A percentile compares a stretch with the other conserved stretches of the same genome.
These are phyloP conservation scores for Xanthoceras sorbifolium DNA, from an alignment of 345 rosid species.

Conservation along the genomic window DNA sequence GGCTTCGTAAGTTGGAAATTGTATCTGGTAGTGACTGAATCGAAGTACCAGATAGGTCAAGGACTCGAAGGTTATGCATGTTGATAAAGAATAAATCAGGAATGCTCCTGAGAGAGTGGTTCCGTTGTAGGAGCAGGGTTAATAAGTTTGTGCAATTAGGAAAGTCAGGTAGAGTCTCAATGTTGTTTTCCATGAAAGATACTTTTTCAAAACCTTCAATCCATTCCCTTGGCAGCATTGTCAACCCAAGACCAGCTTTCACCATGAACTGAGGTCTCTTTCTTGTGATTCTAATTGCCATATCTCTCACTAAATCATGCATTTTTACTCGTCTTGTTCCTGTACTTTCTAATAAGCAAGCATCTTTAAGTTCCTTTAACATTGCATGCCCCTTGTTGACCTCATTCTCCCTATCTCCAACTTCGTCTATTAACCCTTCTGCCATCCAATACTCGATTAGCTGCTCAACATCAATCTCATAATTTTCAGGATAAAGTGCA, in stretches of 20 bases:
- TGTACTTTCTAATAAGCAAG: slow-evolving; percentile 16
- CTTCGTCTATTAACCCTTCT: slow-evolving; percentile 17
- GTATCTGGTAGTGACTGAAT: slow-evolving; percentile 5
- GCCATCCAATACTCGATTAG: slow-evolving; percentile 17
- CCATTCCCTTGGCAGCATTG: slow-evolving; percentile 2
- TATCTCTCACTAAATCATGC: slow-evolving; percentile 23
- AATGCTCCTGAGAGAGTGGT: not conserved
- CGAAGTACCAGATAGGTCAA: slow-evolving; percentile 1
- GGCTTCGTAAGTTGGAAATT: slow-evolving; percentile 11
- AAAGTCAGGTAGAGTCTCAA: not conserved
- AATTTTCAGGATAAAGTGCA: slow-evolving; percentile 15
- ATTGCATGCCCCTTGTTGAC: slow-evolving; percentile 9
- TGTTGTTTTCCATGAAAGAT: slow-evolving; percentile 14
- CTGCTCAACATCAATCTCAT: slow-evolving; percentile 8
- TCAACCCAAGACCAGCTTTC: slow-evolving; percentile 17
- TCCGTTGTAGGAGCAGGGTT: slow-evolving; percentile 14
- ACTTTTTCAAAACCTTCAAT: slow-evolving; percentile 10
- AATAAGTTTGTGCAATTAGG: not conserved
- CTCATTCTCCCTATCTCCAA: slow-evolving; percentile 6
- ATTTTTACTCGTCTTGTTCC: slow-evolving; percentile 3
- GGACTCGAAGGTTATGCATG: slow-evolving; percentile 14
- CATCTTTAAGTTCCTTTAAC: slow-evolving; percentile 25
- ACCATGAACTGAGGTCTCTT: slow-evolving; percentile 5
- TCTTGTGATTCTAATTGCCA: slow-evolving; percentile 18
- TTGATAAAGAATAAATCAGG: slow-evolving; percentile 12